These are phyloP conservation scores for Leishmania lainsoni DNA, from an alignment of 208 protist genomes.

Conservation along the genomic window DNA sequence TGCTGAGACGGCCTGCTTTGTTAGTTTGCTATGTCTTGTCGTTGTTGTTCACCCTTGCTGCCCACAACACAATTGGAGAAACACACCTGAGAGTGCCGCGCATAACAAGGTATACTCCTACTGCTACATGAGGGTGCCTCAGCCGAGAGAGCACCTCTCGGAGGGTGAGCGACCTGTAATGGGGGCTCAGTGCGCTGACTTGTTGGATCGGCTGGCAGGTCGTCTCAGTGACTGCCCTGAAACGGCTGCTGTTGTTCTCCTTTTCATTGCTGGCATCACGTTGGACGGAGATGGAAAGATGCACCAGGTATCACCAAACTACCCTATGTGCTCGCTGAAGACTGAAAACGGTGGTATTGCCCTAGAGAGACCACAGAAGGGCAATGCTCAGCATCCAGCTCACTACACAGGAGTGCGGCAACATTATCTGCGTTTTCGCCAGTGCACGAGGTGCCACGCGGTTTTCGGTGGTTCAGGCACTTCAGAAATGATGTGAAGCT, in stretches of 20 bases:
- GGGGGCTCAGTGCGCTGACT: background rate
- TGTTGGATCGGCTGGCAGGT: background rate
- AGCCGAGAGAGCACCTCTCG: background rate
- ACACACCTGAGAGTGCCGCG: background rate
- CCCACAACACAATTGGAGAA: background rate
- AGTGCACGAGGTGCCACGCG: background rate
- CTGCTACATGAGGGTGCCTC: too few species aligned
- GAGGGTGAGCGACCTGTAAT: background rate
- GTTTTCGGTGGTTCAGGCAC: conserved; percentile 13
- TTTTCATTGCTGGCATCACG: background rate
- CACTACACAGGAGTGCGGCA: conserved; percentile 20
- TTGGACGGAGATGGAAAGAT: background rate
- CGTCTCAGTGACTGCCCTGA: background rate
- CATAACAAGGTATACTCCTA: background rate
- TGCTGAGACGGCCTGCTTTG: background rate
- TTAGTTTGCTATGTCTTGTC: background rate
- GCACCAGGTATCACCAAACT: background rate
- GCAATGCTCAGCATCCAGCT: conserved; percentile 9
- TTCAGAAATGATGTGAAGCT: conserved; percentile 17
- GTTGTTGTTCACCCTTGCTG: background rate
- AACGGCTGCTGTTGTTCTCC: background rate
- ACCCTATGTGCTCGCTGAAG: background rate
- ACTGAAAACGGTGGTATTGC: background rate
- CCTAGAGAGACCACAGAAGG: background rate
- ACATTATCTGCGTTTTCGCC: conserved; percentile 1